Base-by-base conservation (phyloP, 768 basidiomycete species). In the Mrakia frigida region DNA sequence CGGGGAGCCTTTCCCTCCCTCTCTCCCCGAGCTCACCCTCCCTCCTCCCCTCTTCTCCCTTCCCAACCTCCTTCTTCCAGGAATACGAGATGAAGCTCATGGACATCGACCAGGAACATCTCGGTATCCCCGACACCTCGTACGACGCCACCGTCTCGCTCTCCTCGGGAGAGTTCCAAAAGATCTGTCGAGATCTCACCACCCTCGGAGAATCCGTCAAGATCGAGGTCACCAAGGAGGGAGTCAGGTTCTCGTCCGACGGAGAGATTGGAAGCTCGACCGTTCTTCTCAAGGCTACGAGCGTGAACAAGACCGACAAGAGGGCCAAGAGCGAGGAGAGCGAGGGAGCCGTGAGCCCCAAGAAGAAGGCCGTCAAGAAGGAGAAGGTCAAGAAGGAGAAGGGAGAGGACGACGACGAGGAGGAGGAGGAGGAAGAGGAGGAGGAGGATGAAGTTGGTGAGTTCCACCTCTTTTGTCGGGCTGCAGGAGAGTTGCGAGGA, bases 81-180 rank as follows among this genome's bases (percentile, higher is more conserved):
- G 93, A 98, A 82, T 99, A 99, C 85, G 94, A 97, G 80, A 93
- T 99, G 91, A 98, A 98, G 84, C 89, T 98, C 73, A 98, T 99
- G 96, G 96, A 98, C 81, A 99, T 99, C 82, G 96, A 99, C 83
- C 86, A 92, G 33, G 97, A 99, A 84, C 90, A 89, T 63, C 90
- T 98, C 71, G 91, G 91, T 68, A 98, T 98, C 81, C 97, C 97
- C 23, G 95, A 98, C 79, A 99, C 97, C 3, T 91, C 95, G 70
- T 99, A 98, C 84, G 96, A 98, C 81, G 93, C 93, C 4, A 90
- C 91, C 74, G 90, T 98, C 68, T 90, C 90, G 28, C 90, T 99
- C 89, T 88, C 92, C 11, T 88, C 94, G 0, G 77, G 86, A 50
- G 97, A 99, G 83, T 98, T 99, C 82, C 84, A 89, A 37, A 90